phyloP scores from a whole-genome alignment of 1,284 basidiomycete genomes.

The Cryptococcus sp. region DNA sequence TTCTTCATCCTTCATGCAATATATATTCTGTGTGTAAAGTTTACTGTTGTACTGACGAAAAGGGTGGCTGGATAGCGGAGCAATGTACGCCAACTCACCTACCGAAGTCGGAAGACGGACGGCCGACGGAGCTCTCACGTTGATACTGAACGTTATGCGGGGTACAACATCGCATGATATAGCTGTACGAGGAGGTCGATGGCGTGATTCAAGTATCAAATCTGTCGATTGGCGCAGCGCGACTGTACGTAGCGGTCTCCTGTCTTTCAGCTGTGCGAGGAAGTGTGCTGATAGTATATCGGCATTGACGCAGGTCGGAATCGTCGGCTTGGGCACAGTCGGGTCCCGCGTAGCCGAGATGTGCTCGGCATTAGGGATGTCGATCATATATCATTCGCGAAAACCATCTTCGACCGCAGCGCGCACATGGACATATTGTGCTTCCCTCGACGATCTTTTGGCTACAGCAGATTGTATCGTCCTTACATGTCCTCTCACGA shows the following conservation, averaged over 20 bases:
- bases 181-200: constrained; percentile 24
- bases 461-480: constrained; percentile 26
- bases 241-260: constrained; percentile 13
- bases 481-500: constrained; percentile 29
- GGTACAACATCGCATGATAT: constrained; percentile 25
- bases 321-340: constrained; percentile 34
- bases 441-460: constrained; percentile 23
- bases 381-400: constrained; percentile 22
- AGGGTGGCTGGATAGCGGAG: constrained; percentile 14
- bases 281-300: background rate
- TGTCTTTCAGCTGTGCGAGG: too few species aligned
- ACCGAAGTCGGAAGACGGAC: constrained; percentile 33
- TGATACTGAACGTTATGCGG: constrained; percentile 32
- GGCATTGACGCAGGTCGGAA: constrained; percentile 21
- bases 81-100: constrained; percentile 41
- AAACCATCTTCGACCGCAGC: constrained; percentile 9
- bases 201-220: constrained; percentile 15
- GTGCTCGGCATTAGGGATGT: constrained; percentile 19
- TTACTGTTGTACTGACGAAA: too few species aligned
- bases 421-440: constrained; percentile 8
- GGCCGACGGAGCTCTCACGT: constrained; percentile 35
- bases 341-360: constrained; percentile 26
- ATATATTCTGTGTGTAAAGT: too few species aligned
- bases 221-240: constrained; percentile 22
- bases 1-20: background rate